Percentiles rank a stretch among this genome's conserved stretches.
These are phyloP conservation scores for Daldinia sp. DNA, from an alignment of 2,329 filamentous ascomycete species.

Conservation along the genomic window DNA sequence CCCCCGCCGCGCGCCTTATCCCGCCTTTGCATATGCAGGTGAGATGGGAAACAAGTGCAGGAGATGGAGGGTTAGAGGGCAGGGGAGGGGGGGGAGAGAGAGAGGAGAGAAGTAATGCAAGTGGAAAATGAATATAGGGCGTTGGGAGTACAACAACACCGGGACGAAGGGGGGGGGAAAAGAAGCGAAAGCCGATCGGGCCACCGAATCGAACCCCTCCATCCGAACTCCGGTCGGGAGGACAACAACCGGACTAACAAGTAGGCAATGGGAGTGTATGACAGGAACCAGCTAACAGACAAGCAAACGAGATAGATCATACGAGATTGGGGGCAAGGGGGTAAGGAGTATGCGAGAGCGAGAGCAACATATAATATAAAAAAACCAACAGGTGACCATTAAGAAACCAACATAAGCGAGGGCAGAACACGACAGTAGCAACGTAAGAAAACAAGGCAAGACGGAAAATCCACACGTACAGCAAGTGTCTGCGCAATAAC, in stretches of 20 bases:
- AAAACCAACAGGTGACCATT: neutral
- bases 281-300: neutral
- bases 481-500: constrained; percentile 82
- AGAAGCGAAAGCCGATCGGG: constrained; percentile 20
- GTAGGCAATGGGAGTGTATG: neutral
- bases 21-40: constrained; percentile 34
- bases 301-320: neutral
- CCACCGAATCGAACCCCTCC: constrained; percentile 16
- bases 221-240: constrained; percentile 29
- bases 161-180: neutral
- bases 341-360: neutral
- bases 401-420: neutral
- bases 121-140: neutral
- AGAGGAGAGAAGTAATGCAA: neutral
- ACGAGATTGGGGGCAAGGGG: neutral
- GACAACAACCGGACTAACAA: constrained; percentile 1
- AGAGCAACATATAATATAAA: neutral
- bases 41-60: constrained; percentile 10
- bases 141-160: constrained; percentile 13
- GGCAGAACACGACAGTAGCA: neutral
- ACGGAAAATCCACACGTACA: constrained; percentile 42
- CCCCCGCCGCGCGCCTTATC: constrained; percentile 13
- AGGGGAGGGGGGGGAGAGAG: neutral
- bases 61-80: neutral
- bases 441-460: neutral